Base-by-base conservation (phyloP, 495 filamentous ascomycete genomes). In the Aspergillus panamensis region DNA sequence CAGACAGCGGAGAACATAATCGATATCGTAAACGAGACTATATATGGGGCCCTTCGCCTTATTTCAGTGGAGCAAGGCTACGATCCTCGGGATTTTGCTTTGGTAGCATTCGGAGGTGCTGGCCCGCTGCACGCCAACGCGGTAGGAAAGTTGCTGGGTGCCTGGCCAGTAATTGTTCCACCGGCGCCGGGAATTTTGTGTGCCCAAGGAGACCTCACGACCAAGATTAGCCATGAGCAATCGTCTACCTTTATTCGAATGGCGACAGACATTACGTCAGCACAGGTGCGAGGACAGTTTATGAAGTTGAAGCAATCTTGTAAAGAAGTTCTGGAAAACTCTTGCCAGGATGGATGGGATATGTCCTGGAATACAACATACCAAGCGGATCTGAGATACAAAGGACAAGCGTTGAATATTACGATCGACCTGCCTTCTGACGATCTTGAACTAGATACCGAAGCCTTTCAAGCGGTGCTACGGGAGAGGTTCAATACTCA, bases 21-120 rank as follows among this genome's bases (percentile, higher is more conserved):
- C 35, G 69, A 73, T 12, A 62, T 81, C 1, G 74, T 76, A 31
- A 81, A 81, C 44, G 77, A 81, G 53, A 73, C 76, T 8, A 80
- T 81, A 64, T 78, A 81, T 55, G 78, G 78, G 2, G 78, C 78
- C 16, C 57, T 81, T 30, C 72, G 77, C 29, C 66, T 80, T 1
- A 77, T 81, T 5, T 79, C 77, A 3, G 76, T 81, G 5, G 77
- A 81, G 49, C 78, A 79, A 51, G 78, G 78, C 8, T 78, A 78
- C 37, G 77, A 81, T 55, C 77, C 77, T 14, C 69, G 72, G n/a
- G 76, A 79, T 12, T 81, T 81, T 60, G 77, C 77, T 3, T 67
- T 81, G 5, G 78, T 81, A 4, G 77, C 77, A 0, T 80, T 80
- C 57, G 78, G 78, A 9, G 78, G 78, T 43, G 78, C 77, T n/a